phyloP scores from a whole-genome alignment of 225 moss, liverwort and hornwort genomes.

The Marchantia polymorpha region DNA sequence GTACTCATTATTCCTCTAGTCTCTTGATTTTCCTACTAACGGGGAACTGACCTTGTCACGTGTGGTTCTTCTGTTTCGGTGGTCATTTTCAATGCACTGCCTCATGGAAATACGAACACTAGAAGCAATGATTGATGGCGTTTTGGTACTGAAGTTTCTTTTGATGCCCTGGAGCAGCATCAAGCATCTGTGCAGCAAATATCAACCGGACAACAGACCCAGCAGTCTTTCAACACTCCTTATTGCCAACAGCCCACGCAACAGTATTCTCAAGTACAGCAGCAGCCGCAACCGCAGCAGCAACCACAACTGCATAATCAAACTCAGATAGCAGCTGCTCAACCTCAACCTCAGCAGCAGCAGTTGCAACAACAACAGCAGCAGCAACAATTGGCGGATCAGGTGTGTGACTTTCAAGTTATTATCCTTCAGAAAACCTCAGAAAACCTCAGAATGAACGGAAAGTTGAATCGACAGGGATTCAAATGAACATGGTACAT shows the following conservation, averaged over 20 bases:
- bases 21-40: neutral
- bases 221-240: constrained; percentile 32
- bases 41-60: neutral
- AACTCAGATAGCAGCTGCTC: constrained; percentile 1
- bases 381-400: constrained; percentile 29
- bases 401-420: constrained; percentile 27
- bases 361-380: constrained; percentile 27
- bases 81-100: neutral
- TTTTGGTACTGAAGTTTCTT: neutral
- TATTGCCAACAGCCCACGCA: constrained; percentile 36
- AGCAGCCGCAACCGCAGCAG: constrained; percentile 27
- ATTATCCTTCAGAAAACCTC: neutral
- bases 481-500: no score
- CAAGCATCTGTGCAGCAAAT: constrained; percentile 32
- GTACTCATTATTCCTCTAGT: neutral
- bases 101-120: neutral
- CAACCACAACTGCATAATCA: constrained; percentile 9
- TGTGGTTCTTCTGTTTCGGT: neutral
- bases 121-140: neutral
- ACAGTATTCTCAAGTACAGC: constrained; percentile 31
- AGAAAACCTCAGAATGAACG: no score
- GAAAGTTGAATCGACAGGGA: no score
- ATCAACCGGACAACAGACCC: constrained; percentile 34
- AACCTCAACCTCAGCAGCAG: constrained; percentile 32
- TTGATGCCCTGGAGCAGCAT: constrained; percentile 15